Evolutionary conservation across 495 filamentous ascomycete species (phyloP).

Genomic region (Trichocladium uniseriatum): DNA sequence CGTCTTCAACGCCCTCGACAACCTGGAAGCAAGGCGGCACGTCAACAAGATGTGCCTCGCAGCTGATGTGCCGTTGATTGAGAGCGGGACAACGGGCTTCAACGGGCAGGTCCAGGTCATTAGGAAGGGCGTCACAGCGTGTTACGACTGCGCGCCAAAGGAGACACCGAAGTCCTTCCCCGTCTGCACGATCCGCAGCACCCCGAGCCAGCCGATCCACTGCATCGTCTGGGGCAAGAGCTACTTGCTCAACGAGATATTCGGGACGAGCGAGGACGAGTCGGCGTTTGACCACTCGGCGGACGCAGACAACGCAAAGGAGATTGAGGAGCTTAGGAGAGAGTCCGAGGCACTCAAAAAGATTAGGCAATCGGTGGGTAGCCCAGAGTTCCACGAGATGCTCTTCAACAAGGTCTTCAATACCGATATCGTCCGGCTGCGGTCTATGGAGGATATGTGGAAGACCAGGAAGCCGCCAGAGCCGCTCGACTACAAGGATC

Average conservation of each 20-base stretch:
- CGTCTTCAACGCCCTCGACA: constrained; percentile 96
- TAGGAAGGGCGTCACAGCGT: constrained; percentile 86
- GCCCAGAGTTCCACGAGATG: constrained; percentile 63
- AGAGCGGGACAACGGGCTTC: constrained; percentile 96
- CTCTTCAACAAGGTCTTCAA: constrained; percentile 92
- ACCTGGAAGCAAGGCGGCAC: constrained; percentile 86
- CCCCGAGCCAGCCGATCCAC: constrained; percentile 89
- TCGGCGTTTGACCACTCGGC: constrained; percentile 65
- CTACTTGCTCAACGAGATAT: constrained; percentile 89
- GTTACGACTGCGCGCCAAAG: constrained; percentile 90
- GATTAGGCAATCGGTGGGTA: constrained; percentile 76
- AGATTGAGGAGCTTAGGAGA: constrained; percentile 75
- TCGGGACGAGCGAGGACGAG: constrained; percentile 83
- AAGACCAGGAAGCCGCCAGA: constrained; percentile 68
- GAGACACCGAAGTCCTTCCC: constrained; percentile 84
- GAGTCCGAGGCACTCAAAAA: constrained; percentile 77
- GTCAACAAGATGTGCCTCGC: constrained; percentile 97
- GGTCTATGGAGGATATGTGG: constrained; percentile 97
- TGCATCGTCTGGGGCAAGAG: constrained; percentile 99
- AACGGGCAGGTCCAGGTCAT: constrained; percentile 97
- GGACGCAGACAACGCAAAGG: constrained; percentile 74
- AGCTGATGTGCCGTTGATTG: constrained; percentile 81
- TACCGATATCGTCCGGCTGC: constrained; percentile 71
- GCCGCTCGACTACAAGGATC: constrained; percentile 53
- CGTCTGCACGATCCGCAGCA: constrained; percentile 94